phyloP scores from a whole-genome alignment of 306 rosid species.

The Pachyrhizus erosus region DNA sequence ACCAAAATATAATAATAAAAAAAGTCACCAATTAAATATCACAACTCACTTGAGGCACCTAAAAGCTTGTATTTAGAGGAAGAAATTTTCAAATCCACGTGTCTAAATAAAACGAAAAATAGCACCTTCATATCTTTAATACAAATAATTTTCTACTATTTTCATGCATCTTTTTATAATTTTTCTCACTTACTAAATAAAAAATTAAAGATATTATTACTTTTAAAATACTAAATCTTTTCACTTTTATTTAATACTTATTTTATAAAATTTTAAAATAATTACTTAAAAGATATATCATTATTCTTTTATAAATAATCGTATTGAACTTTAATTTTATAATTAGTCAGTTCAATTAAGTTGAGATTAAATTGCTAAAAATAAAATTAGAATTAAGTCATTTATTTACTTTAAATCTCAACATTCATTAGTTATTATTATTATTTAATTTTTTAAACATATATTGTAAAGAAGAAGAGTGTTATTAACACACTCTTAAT shows the following conservation, averaged over 20 bases:
- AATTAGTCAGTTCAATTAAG: too few species aligned
- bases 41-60: neutral
- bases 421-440: too few species aligned
- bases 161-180: neutral
- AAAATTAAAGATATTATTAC: neutral
- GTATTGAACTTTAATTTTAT: neutral
- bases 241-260: neutral
- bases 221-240: neutral
- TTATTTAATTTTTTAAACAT: too few species aligned
- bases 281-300: neutral
- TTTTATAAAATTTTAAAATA: neutral
- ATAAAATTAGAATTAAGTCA: too few species aligned
- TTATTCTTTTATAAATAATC: neutral
- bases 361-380: too few species aligned
- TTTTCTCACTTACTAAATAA: neutral
- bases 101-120: neutral
- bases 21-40: constrained; percentile 24
- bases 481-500: too few species aligned
- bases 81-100: neutral
- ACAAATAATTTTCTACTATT: too few species aligned
- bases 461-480: too few species aligned
- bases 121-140: neutral
- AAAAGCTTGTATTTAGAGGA: neutral
- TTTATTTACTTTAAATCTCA: too few species aligned
- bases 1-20: neutral